phyloP scores from a whole-genome alignment of 2,329 filamentous ascomycete species.

The Orbilia javanica region DNA sequence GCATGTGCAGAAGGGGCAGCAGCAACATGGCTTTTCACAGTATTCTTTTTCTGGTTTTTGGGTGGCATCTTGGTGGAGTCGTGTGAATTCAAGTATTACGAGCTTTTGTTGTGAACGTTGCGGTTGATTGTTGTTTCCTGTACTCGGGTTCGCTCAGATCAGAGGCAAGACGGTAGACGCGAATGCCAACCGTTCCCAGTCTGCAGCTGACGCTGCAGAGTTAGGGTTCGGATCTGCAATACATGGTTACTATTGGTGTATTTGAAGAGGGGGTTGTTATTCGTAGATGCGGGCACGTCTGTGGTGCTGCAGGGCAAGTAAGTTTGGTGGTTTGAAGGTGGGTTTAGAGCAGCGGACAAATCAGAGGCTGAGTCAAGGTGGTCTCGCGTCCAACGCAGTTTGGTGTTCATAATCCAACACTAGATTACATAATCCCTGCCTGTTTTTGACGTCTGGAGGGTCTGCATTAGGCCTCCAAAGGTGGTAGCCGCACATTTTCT shows the following conservation, averaged over 20 bases:
- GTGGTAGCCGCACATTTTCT: not conserved
- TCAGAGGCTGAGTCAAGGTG: constrained; percentile 26
- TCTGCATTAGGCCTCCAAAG: not conserved
- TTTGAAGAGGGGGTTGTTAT: not conserved
- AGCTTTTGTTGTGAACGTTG: constrained; percentile 9
- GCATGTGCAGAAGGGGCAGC: constrained; percentile 63
- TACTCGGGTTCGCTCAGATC: constrained; percentile 41
- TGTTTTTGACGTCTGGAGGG: not conserved
- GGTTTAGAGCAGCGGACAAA: constrained; percentile 10
- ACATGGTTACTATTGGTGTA: constrained; percentile 17
- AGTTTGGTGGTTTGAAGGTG: constrained; percentile 2
- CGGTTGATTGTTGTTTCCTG: constrained; percentile 22
- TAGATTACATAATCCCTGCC: constrained; percentile 10
- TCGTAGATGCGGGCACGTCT: not conserved
- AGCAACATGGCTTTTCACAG: constrained; percentile 45
- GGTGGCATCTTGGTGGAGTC: constrained; percentile 57
- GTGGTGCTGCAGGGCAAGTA: constrained; percentile 4
- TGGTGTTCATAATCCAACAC: constrained; percentile 13
- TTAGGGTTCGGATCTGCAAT: constrained; percentile 37
- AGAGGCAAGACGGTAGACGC: constrained; percentile 20
- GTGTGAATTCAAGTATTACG: not conserved
- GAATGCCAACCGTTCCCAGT: constrained; percentile 47
- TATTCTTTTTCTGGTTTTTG: constrained; percentile 61
- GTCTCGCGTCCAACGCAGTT: constrained; percentile 19
- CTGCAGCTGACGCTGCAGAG: constrained; percentile 55